These are phyloP conservation scores for Mortierella sp. DNA, from an alignment of 371 early-diverging fungal species.

Conservation along the genomic window DNA sequence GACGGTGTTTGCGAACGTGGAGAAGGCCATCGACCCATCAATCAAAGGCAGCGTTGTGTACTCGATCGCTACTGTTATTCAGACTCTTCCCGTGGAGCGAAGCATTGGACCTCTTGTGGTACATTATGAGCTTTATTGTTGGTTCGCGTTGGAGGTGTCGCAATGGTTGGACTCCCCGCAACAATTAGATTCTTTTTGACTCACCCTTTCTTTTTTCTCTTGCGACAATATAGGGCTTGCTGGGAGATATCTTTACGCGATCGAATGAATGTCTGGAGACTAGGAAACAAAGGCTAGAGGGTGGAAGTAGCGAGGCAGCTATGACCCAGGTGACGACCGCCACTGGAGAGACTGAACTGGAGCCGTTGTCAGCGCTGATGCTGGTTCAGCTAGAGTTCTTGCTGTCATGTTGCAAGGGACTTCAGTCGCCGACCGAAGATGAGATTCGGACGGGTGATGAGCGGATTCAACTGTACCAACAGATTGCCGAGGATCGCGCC, in stretches of 20 bases:
- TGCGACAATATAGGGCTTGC: conserved; percentile 34
- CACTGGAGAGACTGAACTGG: conserved; percentile 37
- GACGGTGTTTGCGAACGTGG: conserved; percentile 67
- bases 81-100: conserved; percentile 71
- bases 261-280: conserved; percentile 51
- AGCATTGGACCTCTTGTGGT: conserved; percentile 73
- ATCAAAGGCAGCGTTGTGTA: conserved; percentile 81
- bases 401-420: conserved; percentile 42
- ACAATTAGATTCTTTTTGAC: not conserved
- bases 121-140: conserved; percentile 14
- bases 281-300: conserved; percentile 29
- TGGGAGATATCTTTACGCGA: conserved; percentile 49
- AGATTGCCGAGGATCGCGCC: conserved; percentile 25
- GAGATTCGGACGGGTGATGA: conserved; percentile 44
- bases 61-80: conserved; percentile 80
- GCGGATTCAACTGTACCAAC: conserved; percentile 35
- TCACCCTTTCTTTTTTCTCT: not conserved
- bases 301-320: conserved; percentile 10
- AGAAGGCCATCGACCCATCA: conserved; percentile 42
- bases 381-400: conserved; percentile 44
- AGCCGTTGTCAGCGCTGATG: conserved; percentile 51
- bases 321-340: conserved; percentile 15
- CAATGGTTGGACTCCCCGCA: not conserved
- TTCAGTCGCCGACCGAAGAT: conserved; percentile 50
- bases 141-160: not conserved